Evolutionary conservation across 805 yeast species (phyloP).

Genomic region (Candida stauntonica): DNA sequence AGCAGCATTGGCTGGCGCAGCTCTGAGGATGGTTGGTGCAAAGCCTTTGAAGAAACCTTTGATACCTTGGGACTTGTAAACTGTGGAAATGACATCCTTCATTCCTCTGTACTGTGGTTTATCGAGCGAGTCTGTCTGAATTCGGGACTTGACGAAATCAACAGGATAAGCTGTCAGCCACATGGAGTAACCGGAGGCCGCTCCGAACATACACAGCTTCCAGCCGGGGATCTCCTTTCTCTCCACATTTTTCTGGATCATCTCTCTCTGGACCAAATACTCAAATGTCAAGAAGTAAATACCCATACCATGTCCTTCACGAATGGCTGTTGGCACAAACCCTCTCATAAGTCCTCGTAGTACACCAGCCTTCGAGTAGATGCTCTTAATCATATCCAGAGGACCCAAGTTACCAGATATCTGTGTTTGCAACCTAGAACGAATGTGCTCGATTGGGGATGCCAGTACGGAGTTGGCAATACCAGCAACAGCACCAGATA

Average conservation of each 20-base stretch:
- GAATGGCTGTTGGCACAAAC: slow-evolving; percentile 68
- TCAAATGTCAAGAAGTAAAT: slow-evolving; percentile 87
- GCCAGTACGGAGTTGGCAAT: slow-evolving; percentile 85
- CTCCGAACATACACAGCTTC: slow-evolving; percentile 86
- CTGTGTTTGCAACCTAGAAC: slow-evolving; percentile 92
- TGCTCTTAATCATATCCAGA: slow-evolving; percentile 57
- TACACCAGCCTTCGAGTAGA: slow-evolving; percentile 49
- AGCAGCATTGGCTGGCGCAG: slow-evolving; percentile 98
- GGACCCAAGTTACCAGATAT: slow-evolving; percentile 69
- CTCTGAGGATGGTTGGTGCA: slow-evolving; percentile 86
- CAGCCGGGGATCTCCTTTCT: slow-evolving; percentile 83
- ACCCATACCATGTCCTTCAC: slow-evolving; percentile 90
- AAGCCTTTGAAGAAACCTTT: slow-evolving; percentile 88
- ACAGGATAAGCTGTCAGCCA: slow-evolving; percentile 86
- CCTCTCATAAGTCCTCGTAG: slow-evolving; percentile 78
- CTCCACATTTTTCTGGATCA: slow-evolving; percentile 38
- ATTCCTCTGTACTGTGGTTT: slow-evolving; percentile 58
- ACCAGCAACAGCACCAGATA: slow-evolving; percentile 90
- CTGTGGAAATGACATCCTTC: slow-evolving; percentile 51
- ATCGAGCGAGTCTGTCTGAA: slow-evolving; percentile 69
- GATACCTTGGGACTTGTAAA: slow-evolving; percentile 56
- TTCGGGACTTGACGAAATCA: slow-evolving; percentile 84
- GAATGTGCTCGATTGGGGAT: slow-evolving; percentile 90
- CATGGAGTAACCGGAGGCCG: slow-evolving; percentile 81
- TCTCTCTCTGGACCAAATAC: slow-evolving; percentile 70